These are phyloP conservation scores for Phytomonas serpens DNA, from an alignment of 208 protist genomes.

Conservation along the genomic window DNA sequence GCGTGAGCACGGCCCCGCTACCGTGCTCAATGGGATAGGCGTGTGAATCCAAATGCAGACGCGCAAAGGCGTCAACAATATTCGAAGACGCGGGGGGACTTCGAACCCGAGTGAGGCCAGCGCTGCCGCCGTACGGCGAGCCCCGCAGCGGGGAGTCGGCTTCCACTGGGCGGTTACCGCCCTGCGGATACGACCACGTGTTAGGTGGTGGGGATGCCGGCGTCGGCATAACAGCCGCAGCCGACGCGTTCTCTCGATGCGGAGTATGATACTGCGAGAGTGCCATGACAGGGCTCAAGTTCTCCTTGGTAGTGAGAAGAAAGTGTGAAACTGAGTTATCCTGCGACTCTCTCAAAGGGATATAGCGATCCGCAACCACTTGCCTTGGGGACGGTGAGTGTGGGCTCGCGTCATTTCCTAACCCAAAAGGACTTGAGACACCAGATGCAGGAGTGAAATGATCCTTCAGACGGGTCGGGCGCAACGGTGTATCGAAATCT, in stretches of 20 bases:
- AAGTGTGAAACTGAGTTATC: slow-evolving; percentile 62
- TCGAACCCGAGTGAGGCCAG: not conserved
- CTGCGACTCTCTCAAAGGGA: slow-evolving; percentile 42
- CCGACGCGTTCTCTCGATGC: not conserved
- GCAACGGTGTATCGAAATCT: not conserved
- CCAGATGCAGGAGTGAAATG: not conserved
- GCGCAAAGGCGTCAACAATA: not conserved
- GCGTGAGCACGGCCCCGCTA: not conserved
- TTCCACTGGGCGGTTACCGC: not conserved
- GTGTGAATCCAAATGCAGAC: not conserved
- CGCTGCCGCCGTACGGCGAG: not conserved
- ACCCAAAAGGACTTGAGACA: not conserved
- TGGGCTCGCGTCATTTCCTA: not conserved
- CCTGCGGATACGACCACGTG: not conserved
- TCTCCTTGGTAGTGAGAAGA: slow-evolving; percentile 71
- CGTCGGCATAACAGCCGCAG: not conserved
- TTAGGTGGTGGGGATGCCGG: not conserved
- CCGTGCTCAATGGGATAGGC: not conserved
- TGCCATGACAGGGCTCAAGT: slow-evolving; percentile 34
- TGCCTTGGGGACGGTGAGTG: not conserved
- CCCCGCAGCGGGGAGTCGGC: not conserved
- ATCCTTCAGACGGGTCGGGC: not conserved
- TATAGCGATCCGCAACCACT: slow-evolving; percentile 49
- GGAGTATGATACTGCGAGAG: slow-evolving; percentile 11
- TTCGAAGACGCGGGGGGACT: not conserved